These are phyloP conservation scores for Trichosanthes cucumerina DNA, from an alignment of 306 rosid genomes.

Conservation along the genomic window DNA sequence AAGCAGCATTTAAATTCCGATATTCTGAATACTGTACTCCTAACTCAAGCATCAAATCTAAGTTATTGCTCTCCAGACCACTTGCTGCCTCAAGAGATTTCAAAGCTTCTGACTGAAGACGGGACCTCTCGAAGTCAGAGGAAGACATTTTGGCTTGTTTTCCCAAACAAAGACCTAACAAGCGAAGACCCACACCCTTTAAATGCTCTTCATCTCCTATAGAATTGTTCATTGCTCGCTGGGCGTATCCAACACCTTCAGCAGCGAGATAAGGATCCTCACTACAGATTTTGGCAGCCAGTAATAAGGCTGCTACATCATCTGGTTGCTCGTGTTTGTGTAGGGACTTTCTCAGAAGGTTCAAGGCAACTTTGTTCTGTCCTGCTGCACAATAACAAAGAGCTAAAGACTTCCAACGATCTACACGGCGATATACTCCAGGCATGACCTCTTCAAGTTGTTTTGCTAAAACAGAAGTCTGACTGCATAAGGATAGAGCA, in stretches of 20 bases:
- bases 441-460: conserved; percentile 82
- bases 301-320: conserved; percentile 53
- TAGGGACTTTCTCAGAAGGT: conserved; percentile 66
- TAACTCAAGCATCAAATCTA: conserved; percentile 68
- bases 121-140: conserved; percentile 46
- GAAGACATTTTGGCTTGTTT: conserved; percentile 61
- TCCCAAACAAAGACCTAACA: conserved; percentile 76
- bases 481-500: conserved; percentile 77
- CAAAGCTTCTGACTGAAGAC: conserved; percentile 46
- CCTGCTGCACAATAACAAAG: conserved; percentile 74
- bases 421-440: conserved; percentile 75
- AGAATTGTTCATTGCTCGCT: conserved; percentile 42
- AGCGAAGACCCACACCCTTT: conserved; percentile 62
- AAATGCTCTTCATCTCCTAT: conserved; percentile 49
- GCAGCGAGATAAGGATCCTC: conserved; percentile 58
- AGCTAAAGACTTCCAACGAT: conserved; percentile 85
- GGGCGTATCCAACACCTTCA: conserved; percentile 74
- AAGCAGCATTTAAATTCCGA: conserved; percentile 66
- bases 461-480: conserved; percentile 66
- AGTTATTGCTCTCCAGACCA: conserved; percentile 33
- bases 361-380: conserved; percentile 50
- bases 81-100: conserved; percentile 40
- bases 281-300: conserved; percentile 82
- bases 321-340: conserved; percentile 81
- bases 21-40: conserved; percentile 68